A percentile compares a stretch with the other conserved stretches of the same genome.
Evolutionary conservation across 331 rosid species (phyloP).

Genomic region (Dryas integrifolia): DNA sequence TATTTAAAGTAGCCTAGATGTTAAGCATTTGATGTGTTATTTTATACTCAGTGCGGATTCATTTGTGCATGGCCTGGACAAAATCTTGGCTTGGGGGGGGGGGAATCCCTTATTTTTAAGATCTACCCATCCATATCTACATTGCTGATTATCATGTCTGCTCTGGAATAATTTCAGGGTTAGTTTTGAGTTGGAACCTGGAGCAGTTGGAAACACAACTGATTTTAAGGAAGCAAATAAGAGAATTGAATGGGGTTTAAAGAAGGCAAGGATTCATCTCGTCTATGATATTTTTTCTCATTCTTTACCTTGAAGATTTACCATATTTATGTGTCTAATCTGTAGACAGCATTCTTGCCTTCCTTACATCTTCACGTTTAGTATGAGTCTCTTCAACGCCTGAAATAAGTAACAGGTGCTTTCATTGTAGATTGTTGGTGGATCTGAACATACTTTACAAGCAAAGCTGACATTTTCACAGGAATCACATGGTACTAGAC

Average conservation of each 20-base stretch:
- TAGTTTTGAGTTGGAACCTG: conserved; percentile 82
- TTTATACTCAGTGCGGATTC: neutral
- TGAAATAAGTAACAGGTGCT: conserved; percentile 24
- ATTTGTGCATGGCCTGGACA: neutral
- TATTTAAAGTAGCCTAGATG: neutral
- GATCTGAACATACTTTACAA: conserved; percentile 83
- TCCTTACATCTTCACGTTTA: conserved; percentile 11
- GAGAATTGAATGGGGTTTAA: conserved; percentile 83
- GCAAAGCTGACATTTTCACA: conserved; percentile 86
- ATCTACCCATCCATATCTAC: neutral
- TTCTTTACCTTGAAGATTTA: neutral
- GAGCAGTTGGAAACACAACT: conserved; percentile 76
- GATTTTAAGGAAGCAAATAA: conserved; percentile 76
- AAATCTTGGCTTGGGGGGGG: neutral
- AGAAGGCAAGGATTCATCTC: conserved; percentile 52
- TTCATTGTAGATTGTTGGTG: conserved; percentile 75
- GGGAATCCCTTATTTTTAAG: neutral
- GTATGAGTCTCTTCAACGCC: conserved; percentile 2
- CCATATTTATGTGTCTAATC: conserved; percentile 7
- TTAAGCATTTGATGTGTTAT: neutral
- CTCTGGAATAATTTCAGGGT: conserved; percentile 46
- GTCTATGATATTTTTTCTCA: neutral
- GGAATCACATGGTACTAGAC: conserved; percentile 61
- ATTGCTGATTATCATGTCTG: neutral
- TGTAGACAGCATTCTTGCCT: conserved; percentile 12